phyloP scores from a whole-genome alignment of 1,139 yeast genomes.

The Pichia sp. region DNA sequence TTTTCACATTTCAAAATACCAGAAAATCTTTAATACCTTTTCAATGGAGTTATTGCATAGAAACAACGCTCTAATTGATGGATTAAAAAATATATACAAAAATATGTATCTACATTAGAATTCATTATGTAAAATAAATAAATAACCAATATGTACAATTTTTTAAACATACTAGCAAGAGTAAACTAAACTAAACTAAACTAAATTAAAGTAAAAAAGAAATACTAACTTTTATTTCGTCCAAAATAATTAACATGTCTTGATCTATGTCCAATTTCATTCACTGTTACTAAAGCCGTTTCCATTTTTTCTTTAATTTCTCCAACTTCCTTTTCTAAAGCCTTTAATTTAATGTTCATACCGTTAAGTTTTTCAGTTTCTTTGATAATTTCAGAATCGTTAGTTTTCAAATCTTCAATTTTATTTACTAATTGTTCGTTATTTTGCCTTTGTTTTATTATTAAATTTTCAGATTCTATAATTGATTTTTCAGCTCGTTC shows the following conservation, averaged over 20 bases:
- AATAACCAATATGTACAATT: too few relatives aligned
- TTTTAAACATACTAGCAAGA: too few relatives aligned
- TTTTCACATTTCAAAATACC: not conserved
- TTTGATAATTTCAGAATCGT: slow-evolving; percentile 3
- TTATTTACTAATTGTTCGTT: not conserved
- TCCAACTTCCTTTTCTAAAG: not conserved
- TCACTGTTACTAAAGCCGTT: slow-evolving; percentile 1
- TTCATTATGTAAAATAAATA: too few relatives aligned
- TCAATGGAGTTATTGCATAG: too few relatives aligned
- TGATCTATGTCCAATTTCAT: slow-evolving; percentile 10
- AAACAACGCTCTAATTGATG: too few relatives aligned
- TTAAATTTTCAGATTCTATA: slow-evolving; percentile 36
- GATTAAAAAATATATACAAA: too few relatives aligned
- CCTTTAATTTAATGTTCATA: not conserved
- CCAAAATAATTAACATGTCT: slow-evolving; percentile 12
- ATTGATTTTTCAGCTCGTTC: slow-evolving; percentile 53
- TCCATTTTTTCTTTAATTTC: slow-evolving; percentile 3
- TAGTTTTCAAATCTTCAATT: slow-evolving; percentile 7
- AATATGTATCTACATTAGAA: too few relatives aligned
- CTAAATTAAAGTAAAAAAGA: too few relatives aligned
- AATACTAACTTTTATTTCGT: slow-evolving; percentile 3
- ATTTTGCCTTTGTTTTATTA: slow-evolving; percentile 8
- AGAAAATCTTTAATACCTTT: too few relatives aligned
- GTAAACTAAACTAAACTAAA: too few relatives aligned
- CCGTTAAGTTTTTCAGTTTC: slow-evolving; percentile 2